Evolutionary conservation across 176 grass and related monocot species (phyloP), one percentile per base, ranked within the genome.

Genomic region (Eremochloa ophiuroides): DNA sequence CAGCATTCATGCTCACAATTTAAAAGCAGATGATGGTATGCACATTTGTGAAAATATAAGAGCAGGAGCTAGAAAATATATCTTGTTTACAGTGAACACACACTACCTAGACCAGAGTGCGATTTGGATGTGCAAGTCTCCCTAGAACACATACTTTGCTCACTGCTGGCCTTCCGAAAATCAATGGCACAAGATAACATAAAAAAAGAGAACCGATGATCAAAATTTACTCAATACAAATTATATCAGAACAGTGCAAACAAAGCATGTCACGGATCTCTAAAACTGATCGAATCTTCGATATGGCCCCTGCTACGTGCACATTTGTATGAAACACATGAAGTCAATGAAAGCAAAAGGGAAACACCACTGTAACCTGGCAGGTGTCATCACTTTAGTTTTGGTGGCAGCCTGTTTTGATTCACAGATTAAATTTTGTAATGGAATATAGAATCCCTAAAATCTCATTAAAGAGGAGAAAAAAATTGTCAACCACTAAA

Each of bases 131-230:
- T 48, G 18, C 15, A 77, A 91, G 78, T 81, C 90, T 92, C 70
- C 94, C 86, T 84, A 94, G 88, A 84, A 93, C 90, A 44, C 72
- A 63, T 16, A 98, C 90, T 89, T 87, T 98, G 88, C 92, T 98
- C 84, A 84, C 85, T 33, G 95, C 74, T 62, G 90, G 86, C 79
- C 94, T 98, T 53, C 95, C 92, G 87, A 66, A 83, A 83, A 76
- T 65, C 15, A 5, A 76, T 25, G 56, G 9, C 15, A 26, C 30
- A 68, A 62, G 44, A 64, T 82, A 83, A 59, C 76, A 58, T 40
- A 71, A 71, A 15, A 71, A 59, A 66, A 38, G 14, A 80, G 17
- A 81, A 51, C 18, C 69, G 42, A 50, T 65, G 20, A 86, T 20
- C 66, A 78, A 33, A 10, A 26, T 50, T 77, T 72, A 59, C 30